Percentiles rank a stretch among this genome's conserved stretches.
Conservation (phyloP, 306 rosid genomes). For the Rosa multiflora region DNA sequence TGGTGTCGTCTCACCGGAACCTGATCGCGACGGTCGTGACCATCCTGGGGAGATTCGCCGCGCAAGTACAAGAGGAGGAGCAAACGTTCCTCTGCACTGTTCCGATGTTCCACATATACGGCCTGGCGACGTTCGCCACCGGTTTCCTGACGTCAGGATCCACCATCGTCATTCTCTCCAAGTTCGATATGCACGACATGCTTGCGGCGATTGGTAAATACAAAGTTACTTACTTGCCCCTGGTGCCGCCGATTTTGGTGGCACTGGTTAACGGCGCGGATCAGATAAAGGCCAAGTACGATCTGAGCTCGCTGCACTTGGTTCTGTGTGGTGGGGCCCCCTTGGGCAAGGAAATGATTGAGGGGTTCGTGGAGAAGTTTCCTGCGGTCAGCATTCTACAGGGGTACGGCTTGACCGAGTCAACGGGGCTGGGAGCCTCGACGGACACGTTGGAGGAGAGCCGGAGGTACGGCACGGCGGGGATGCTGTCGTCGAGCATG, state of each 20-base stretch:
- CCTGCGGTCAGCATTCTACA: slow-evolving; percentile 62
- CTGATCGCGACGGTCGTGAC: slow-evolving; percentile 67
- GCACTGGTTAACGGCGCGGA: slow-evolving; percentile 67
- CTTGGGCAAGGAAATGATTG: slow-evolving; percentile 75
- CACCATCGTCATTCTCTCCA: slow-evolving; percentile 66
- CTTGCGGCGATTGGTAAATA: slow-evolving; percentile 50
- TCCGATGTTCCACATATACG: slow-evolving; percentile 94
- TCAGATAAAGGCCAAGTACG: slow-evolving; percentile 56
- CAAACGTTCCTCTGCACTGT: slow-evolving; percentile 78
- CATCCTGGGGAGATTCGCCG: slow-evolving; percentile 40
- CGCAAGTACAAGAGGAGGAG: slow-evolving; percentile 16
- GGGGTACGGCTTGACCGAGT: slow-evolving; percentile 88
- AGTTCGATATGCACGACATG: slow-evolving; percentile 83
- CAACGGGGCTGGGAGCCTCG: slow-evolving; percentile 78
- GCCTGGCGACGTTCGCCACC: slow-evolving; percentile 61
- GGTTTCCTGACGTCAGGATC: slow-evolving; percentile 66
- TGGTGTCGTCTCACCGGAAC: slow-evolving; percentile 71
- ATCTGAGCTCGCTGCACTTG: slow-evolving; percentile 56
- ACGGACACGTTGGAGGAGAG: slow-evolving; percentile 88
- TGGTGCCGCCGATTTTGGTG: slow-evolving; percentile 84
- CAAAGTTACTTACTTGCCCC: slow-evolving; percentile 59
- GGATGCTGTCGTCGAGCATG: slow-evolving; percentile 56
- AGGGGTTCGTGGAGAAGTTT: slow-evolving; percentile 69
- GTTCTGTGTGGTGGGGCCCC: slow-evolving; percentile 86
- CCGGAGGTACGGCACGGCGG: slow-evolving; percentile 84